Evolutionary conservation across 495 filamentous ascomycete species (phyloP), one percentile per base, ranked within the genome.

Genomic region (Jackrogersella multiformis): DNA sequence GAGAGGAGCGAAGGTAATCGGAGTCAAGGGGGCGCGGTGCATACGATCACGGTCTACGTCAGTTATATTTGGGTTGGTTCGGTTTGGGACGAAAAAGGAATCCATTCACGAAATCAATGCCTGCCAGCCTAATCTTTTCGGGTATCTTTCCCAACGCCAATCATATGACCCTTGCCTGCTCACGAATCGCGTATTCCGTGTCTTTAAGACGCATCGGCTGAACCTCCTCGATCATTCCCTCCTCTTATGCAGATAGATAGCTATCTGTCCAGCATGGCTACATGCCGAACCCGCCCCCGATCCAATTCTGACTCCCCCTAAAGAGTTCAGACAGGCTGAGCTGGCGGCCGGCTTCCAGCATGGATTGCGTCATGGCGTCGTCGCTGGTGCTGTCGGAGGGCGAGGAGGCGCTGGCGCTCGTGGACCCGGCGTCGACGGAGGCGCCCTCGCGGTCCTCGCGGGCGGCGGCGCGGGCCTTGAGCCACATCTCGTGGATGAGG

Each of bases 401-500:
- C 20, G 60, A 36, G 1, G 56, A 15, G 1, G 59, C 34, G 36
- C 52, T 13, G 42, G 41, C 63, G 3, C n/a, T n/a, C n/a, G n/a
- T n/a, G n/a, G n/a, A n/a, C n/a, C 52, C 56, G 18, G 42, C 42
- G 9, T 44, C 41, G 5, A 18, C 15, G n/a, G n/a, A n/a, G n/a
- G n/a, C n/a, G n/a, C n/a, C n/a, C n/a, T n/a, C n/a, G n/a, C n/a
- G n/a, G 30, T 41, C 41, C 32, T 54, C 57, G 10, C 32, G 59
- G 5, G 20, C 21, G 18, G 73, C 64, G 18, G 72, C 61, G 13
- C 78, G 72, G 0, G 72, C 67, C 55, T 78, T 73, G 30, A 74
- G 54, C 81, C 81, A 83, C 32, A 76, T 71, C 16, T 73, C 74
- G 21, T 71, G 54, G 21, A 82, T 79, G 24, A 79, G 71, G 8